Evolutionary conservation across 306 rosid genomes (phyloP), one percentile per base, ranked within the genome.

Genomic region (Dalbergia oliveri): DNA sequence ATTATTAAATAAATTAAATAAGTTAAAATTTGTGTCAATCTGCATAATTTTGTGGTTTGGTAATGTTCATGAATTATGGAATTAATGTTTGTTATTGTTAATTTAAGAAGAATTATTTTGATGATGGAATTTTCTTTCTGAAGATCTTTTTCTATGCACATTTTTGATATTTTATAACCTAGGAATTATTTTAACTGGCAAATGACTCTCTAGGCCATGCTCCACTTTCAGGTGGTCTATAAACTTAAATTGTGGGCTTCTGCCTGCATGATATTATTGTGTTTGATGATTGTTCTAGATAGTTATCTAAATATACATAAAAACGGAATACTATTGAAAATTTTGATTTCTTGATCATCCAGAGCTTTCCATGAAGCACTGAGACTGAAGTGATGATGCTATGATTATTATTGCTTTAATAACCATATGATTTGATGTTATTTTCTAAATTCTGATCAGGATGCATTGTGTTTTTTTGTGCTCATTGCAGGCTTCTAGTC

Each of bases 401-500:
- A 53, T 68, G 77, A 23, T 47, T 49, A 62, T 62, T 69, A 49
- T 57, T 47, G 66, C 80, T 86, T 78, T 66, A 57, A 21, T 50
- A 68, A 31, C 49, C 69, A 39, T 77, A 53, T 69, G 69, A 68
- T 81, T 15, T 62, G 75, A 51, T 85, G 43, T 15, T 66, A 31
- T 71, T 61, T 88, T 81, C 70, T 80, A 19, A 19, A 39, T 68
- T 78, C 80, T 84, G 81, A 85, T 70, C 39, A 19, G 45, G 49
- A 83, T 74, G 51, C 35, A 64, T 60, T 86, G 68, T 78, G 33
- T 84, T 73, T 71, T 87, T 83, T 51, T 80, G 49, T 85, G 76
- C 87, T 79, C 73, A 72, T 89, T 88, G 69, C 92, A 96, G 99
- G 99, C 99, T 83, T 87, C 98, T 80, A 96, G 97, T 83, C 99